Percentiles rank a stretch among this genome's conserved stretches.
Evolutionary conservation across 2,329 filamentous ascomycete genomes (phyloP).

Genomic region (Thelonectria discophora): DNA sequence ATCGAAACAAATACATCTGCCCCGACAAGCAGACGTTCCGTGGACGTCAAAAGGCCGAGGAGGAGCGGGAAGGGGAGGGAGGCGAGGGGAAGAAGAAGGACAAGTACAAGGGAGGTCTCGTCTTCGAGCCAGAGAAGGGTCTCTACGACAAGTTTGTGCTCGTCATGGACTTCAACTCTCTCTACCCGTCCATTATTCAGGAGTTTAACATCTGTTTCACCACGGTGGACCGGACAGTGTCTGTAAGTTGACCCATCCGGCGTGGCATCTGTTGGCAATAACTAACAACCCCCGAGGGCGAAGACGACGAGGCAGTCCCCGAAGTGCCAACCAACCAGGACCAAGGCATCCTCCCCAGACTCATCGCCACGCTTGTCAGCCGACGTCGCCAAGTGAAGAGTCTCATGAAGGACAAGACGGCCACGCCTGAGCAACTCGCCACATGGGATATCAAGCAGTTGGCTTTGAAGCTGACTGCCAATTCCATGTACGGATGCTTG

Average conservation of each 20-base stretch:
- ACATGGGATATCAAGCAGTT: slow-evolving; percentile 99
- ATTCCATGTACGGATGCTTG: slow-evolving; percentile 99
- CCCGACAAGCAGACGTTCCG: slow-evolving; percentile 92
- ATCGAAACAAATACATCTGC: slow-evolving; percentile 97
- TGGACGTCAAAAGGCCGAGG: slow-evolving; percentile 75
- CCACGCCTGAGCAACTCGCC: slow-evolving; percentile 84
- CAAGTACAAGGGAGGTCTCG: slow-evolving; percentile 98
- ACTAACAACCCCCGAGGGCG: slow-evolving; percentile 50
- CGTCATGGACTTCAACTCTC: slow-evolving; percentile 99
- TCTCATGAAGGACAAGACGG: slow-evolving; percentile 93
- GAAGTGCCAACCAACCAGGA: slow-evolving; percentile 82
- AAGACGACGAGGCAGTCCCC: slow-evolving; percentile 88
- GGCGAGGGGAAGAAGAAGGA: slow-evolving; percentile 94
- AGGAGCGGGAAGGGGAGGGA: slow-evolving; percentile 75
- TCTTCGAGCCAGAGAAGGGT: slow-evolving; percentile 97
- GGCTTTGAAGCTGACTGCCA: slow-evolving; percentile 95
- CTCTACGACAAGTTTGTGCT: slow-evolving; percentile 98
- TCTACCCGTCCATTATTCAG: slow-evolving; percentile 98
- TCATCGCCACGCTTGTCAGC: slow-evolving; percentile 91
- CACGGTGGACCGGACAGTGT: slow-evolving; percentile 81
- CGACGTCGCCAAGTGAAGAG: slow-evolving; percentile 92
- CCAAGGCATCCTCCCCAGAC: slow-evolving; percentile 85
- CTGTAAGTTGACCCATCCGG: slow-evolving; percentile 62
- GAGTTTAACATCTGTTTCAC: slow-evolving; percentile 99
- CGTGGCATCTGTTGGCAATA: background rate